Evolutionary conservation across 306 rosid species (phyloP).

Genomic region (Herpetospermum pedunculosum): DNA sequence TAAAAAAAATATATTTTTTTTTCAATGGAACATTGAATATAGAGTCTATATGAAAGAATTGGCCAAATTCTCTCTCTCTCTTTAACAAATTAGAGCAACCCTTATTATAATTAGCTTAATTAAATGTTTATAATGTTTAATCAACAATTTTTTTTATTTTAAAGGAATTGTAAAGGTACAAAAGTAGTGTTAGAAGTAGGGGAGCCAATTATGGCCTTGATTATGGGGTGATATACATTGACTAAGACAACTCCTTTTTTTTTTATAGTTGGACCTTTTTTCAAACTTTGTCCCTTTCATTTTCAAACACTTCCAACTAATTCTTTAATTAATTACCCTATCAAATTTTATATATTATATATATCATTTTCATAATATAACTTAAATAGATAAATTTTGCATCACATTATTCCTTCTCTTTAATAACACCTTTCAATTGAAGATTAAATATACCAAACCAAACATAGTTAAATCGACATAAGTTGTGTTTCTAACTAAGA

Average conservation of each 20-base stretch:
- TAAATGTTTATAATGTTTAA: background rate
- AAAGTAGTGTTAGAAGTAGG: background rate
- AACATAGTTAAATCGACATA: too few relatives aligned
- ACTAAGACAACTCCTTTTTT: background rate
- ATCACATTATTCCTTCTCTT: background rate
- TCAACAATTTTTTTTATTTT: background rate
- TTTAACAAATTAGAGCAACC: too few relatives aligned
- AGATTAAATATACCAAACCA: too few relatives aligned
- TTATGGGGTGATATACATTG: background rate
- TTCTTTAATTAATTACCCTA: background rate
- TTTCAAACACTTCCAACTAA: background rate
- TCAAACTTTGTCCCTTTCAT: background rate
- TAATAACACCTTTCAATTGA: background rate
- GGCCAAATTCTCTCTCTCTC: too few relatives aligned
- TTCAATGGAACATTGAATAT: background rate
- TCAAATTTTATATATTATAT: background rate
- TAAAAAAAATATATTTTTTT: background rate
- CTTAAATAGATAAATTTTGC: background rate
- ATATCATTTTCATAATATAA: background rate
- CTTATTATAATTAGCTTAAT: background rate
- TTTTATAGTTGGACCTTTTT: background rate
- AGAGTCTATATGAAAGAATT: background rate
- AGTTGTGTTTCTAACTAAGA: too few relatives aligned
- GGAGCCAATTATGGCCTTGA: conserved; percentile 9
- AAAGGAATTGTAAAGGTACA: background rate